Base-by-base conservation (phyloP, 192 early-diverging fungal genomes). In the Phycomyces nitens region DNA sequence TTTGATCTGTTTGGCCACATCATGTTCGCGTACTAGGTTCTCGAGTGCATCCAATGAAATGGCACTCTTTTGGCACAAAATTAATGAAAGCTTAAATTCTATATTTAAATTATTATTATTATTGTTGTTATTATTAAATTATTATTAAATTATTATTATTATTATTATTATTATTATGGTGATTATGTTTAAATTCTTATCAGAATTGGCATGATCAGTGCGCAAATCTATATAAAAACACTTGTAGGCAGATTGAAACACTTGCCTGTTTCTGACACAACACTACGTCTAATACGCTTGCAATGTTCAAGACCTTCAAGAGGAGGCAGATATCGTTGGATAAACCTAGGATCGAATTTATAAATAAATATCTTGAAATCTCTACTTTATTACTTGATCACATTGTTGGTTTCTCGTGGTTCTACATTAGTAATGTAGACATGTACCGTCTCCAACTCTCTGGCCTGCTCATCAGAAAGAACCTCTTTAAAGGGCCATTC, bases 401-500 rank as follows among this genome's bases (percentile, higher is more conserved):
- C 16, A 21, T 21, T 50, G n/a, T 67, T 66, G 4, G 72, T 70
- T 29, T 65, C 40, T 56, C 49, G 41, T 20, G 72, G 68, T 18
- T 70, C 64, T 9, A 78, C 58, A 51, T 58, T 29, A 0, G 62
- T 62, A 12, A 65, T 43, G 57, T 64, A 73, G 20, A 62, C 66
- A 15, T 26, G 47, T 52, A 70, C 70, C 39, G 75, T 77, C 54
- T 76, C 76, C 6, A 81, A 65, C 10, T 61, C 29, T 11, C 79
- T 41, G 5, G 63, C 59, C 53, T 78, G 71, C 64, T 74, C 77
- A 52, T 78, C 77, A 11, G 79, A 65, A 22, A 77, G 53, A 23
- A 83, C 76, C 34, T 79, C 74, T 12, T 53, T 51, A 14, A 82
- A 71, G n/a, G 74, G 72, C 72, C 71, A 73, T 51, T 69, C 38